Evolutionary conservation across 1,284 basidiomycete genomes (phyloP).

Genomic region (Heterobasidion parviporum): DNA sequence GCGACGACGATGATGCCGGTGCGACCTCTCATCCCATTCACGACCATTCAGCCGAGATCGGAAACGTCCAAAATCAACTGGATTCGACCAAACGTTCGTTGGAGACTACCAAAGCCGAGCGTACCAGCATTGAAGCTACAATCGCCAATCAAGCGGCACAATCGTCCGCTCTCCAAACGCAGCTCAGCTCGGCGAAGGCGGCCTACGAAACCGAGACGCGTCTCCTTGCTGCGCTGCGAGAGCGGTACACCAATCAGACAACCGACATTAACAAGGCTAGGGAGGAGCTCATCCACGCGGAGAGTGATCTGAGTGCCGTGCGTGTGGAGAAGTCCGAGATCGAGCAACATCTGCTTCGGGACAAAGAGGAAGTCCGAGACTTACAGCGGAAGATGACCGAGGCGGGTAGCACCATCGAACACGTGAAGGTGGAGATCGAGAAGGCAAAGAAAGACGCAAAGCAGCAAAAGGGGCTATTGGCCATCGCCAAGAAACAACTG

Average conservation of each 20-base stretch:
- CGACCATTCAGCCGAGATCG: conserved; percentile 73
- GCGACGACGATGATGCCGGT: conserved; percentile 60
- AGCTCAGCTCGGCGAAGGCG: conserved; percentile 68
- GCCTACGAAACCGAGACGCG: conserved; percentile 83
- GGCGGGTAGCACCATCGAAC: conserved; percentile 67
- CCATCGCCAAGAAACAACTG: conserved; percentile 93
- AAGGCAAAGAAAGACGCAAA: conserved; percentile 90
- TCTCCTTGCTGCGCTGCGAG: conserved; percentile 66
- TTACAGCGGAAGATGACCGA: conserved; percentile 82
- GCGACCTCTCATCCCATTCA: conserved; percentile 46
- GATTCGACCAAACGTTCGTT: conserved; percentile 72
- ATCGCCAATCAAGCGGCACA: conserved; percentile 60
- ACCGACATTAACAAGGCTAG: conserved; percentile 70
- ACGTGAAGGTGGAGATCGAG: conserved; percentile 73
- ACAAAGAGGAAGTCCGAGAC: conserved; percentile 91
- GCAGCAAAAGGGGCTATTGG: conserved; percentile 91
- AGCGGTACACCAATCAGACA: conserved; percentile 66
- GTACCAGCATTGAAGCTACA: conserved; percentile 45
- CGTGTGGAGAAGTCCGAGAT: conserved; percentile 89
- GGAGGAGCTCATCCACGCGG: conserved; percentile 81
- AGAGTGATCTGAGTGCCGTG: conserved; percentile 88
- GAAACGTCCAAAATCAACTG: conserved; percentile 80
- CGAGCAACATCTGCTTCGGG: conserved; percentile 80
- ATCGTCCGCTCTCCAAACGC: conserved; percentile 66
- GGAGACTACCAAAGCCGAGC: conserved; percentile 52